These are phyloP conservation scores for Colletotrichum destructivum DNA, from an alignment of 2,329 filamentous ascomycete genomes.

Conservation along the genomic window DNA sequence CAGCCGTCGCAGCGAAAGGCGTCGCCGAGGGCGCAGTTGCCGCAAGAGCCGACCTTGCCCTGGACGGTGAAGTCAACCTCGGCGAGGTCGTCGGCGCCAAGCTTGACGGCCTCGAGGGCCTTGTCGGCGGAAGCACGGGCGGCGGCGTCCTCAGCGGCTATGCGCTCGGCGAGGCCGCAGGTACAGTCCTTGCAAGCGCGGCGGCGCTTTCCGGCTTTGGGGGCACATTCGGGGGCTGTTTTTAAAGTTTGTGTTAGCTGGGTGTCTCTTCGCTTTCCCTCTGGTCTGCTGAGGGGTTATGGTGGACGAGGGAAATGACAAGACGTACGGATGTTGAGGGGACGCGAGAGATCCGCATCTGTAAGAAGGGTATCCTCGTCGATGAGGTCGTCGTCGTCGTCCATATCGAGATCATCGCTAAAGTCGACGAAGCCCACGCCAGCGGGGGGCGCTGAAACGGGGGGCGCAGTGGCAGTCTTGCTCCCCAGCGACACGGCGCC, in stretches of 20 bases:
- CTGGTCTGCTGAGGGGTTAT: constrained; percentile 12
- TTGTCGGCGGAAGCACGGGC: constrained; percentile 72
- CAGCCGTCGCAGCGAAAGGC: constrained; percentile 83
- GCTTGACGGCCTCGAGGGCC: constrained; percentile 78
- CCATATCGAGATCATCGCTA: constrained; percentile 67
- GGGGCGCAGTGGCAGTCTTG: constrained; percentile 59
- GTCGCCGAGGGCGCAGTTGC: constrained; percentile 93
- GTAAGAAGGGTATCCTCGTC: constrained; percentile 91
- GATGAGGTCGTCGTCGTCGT: constrained; percentile 86
- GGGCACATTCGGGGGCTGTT: constrained; percentile 85
- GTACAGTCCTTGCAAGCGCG: constrained; percentile 88
- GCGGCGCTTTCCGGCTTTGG: constrained; percentile 88
- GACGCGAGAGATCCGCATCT: constrained; percentile 85
- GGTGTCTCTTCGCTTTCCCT: background rate
- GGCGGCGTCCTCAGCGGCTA: constrained; percentile 69
- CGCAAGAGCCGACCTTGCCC: constrained; percentile 95
- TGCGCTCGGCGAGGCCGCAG: constrained; percentile 88
- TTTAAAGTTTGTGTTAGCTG: constrained; percentile 45
- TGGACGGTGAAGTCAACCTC: constrained; percentile 98
- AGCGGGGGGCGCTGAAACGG: constrained; percentile 57
- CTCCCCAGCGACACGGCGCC: constrained; percentile 51
- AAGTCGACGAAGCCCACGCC: constrained; percentile 80
- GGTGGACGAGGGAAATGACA: background rate
- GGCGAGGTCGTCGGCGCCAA: constrained; percentile 82
- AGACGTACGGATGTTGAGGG: constrained; percentile 84